These are phyloP conservation scores for Gypsophila paniculata DNA, from an alignment of 179 eudicot species.

Conservation along the genomic window DNA sequence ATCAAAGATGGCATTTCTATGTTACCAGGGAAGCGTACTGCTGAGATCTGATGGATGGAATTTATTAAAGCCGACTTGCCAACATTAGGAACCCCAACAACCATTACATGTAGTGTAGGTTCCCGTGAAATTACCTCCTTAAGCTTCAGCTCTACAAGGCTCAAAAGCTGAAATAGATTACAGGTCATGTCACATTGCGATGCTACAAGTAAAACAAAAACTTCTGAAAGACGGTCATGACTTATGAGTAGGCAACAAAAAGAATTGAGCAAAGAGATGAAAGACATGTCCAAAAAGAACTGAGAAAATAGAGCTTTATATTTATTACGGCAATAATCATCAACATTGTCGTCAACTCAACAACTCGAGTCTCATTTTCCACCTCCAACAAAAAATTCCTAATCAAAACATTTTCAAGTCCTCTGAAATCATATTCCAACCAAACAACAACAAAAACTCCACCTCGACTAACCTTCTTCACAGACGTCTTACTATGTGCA, in stretches of 20 bases:
- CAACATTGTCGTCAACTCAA: not conserved
- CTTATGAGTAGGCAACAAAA: not conserved
- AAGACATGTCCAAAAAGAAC: not conserved
- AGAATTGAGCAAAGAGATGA: not conserved
- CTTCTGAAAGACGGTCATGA: not conserved
- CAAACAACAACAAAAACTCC: not conserved
- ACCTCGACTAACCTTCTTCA: conserved; percentile 57
- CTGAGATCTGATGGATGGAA: conserved; percentile 73
- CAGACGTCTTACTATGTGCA: conserved; percentile 86
- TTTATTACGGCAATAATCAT: not conserved
- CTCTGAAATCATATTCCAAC: not conserved
- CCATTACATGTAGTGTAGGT: conserved; percentile 92
- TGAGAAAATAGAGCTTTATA: not conserved
- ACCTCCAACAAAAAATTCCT: conserved; percentile 4
- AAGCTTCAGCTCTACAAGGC: conserved; percentile 79
- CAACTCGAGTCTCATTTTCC: conserved; percentile 3
- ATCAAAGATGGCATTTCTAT: not conserved
- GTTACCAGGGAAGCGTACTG: conserved; percentile 74
- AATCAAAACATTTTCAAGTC: not conserved
- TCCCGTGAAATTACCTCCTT: conserved; percentile 77
- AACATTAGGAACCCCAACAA: conserved; percentile 96
- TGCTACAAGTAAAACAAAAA: not conserved
- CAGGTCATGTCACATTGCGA: conserved; percentile 20
- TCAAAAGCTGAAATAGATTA: conserved; percentile 54
- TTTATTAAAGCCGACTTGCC: conserved; percentile 94